Percentiles rank a stretch among this genome's conserved stretches.
phyloP scores from a whole-genome alignment of 2,329 filamentous ascomycete species.

The Cercospora berteroae region DNA sequence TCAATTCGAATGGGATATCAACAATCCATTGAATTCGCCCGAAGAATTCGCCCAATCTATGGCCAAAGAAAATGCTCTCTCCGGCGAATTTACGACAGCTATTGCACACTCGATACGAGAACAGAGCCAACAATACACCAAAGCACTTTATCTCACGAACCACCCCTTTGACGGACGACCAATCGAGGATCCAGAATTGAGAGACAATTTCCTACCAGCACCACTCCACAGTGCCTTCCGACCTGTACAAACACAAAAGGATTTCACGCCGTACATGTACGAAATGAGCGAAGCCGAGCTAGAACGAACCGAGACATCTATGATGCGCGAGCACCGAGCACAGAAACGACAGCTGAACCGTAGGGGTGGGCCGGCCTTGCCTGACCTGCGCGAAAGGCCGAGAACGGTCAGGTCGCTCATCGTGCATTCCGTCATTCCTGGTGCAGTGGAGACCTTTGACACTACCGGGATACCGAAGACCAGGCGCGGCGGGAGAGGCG shows the following conservation, averaged over 20 bases:
- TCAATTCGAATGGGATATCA: conserved; percentile 99
- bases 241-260: conserved; percentile 87
- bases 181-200: conserved; percentile 86
- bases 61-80: conserved; percentile 84
- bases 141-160: conserved; percentile 86
- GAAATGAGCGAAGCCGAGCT: conserved; percentile 88
- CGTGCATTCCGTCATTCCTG: conserved; percentile 88
- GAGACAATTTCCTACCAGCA: conserved; percentile 79
- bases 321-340: conserved; percentile 87
- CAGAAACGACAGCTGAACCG: conserved; percentile 95
- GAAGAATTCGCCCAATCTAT: conserved; percentile 91
- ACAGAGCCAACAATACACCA: conserved; percentile 90
- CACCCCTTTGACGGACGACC: conserved; percentile 94
- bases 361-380: conserved; percentile 84
- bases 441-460: conserved; percentile 74
- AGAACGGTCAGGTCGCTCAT: conserved; percentile 89
- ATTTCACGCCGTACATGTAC: conserved; percentile 89
- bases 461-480: conserved; percentile 82
- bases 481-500: conserved; percentile 42
- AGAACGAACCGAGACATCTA: conserved; percentile 85
- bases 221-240: conserved; percentile 81
- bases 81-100: conserved; percentile 93
- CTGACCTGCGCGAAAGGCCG: conserved; percentile 94
- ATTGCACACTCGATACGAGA: conserved; percentile 98
- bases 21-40: conserved; percentile 87